Evolutionary conservation across 495 filamentous ascomycete genomes (phyloP), one percentile per base, ranked within the genome.

Genomic region (Penicillium roqueforti): DNA sequence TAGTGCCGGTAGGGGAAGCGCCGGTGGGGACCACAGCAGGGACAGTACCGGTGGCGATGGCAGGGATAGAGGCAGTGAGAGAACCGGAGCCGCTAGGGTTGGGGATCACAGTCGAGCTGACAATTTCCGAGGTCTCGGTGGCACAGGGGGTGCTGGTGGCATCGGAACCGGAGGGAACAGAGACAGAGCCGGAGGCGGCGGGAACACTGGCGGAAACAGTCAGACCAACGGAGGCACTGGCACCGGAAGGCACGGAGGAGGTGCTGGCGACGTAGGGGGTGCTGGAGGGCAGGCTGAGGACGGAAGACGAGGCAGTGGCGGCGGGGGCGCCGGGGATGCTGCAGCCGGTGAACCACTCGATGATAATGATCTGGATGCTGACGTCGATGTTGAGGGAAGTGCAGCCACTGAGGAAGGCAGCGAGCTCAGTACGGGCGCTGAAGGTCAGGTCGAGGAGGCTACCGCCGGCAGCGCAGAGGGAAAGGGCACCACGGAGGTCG

Each of bases 261-360:
- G 55, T 32, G 37, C 31, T 44, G 19, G 53, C 22, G 23, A 49
- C 2, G 34, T 29, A 18, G 34, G 60, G 57, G 28, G 56, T 54
- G 54, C 52, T 48, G 38, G 56, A 52, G 31, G 65, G 53, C 38
- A 61, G 51, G 58, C 60, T 61, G 51, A 61, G 56, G 19, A 64
- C 59, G 26, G 59, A 55, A 19, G 59, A 52, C 23, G 59, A 55
- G 43, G 38, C 32, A 47, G 51, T 48, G 57, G 54, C 43, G 22
- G 64, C 51, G 20, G 60, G 53, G 26, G 62, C 52, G 47, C 69
- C 63, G 18, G 66, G 56, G 41, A 67, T 58, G 59, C 60, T 63
- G 64, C 68, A 69, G 53, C 74, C 74, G 42, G 65, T 71, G 58
- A 74, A 62, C 73, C 72, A 76, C 54, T 69, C 57, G 38, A 68